A percentile compares a stretch with the other conserved stretches of the same genome.
These are phyloP conservation scores for Zygnema cylindricum DNA, from an alignment of 139 green algal genomes.

Conservation along the genomic window DNA sequence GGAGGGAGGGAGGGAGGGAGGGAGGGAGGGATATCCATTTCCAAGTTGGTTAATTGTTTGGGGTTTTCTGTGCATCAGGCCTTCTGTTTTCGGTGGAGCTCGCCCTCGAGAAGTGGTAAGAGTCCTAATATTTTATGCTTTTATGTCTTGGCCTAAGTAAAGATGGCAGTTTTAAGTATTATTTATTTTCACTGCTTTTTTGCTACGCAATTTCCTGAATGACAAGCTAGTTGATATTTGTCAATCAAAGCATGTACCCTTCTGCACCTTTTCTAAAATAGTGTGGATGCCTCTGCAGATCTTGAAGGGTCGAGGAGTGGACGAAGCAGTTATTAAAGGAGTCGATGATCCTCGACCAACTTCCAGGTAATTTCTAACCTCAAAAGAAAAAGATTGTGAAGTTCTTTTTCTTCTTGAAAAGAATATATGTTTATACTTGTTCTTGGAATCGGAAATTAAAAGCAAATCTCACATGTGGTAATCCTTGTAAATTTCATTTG, in stretches of 20 bases:
- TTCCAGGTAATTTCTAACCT: neutral
- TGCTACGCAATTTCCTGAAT: too few relatives aligned
- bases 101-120: conserved; percentile 7
- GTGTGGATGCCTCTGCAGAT: too few relatives aligned
- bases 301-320: conserved; percentile 3
- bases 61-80: neutral
- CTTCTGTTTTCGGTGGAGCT: neutral
- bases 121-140: neutral
- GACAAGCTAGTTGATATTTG: too few relatives aligned
- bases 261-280: too few relatives aligned
- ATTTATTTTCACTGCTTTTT: too few relatives aligned
- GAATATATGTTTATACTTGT: neutral
- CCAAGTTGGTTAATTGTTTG: too few relatives aligned
- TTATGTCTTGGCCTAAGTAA: too few relatives aligned
- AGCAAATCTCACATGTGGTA: conserved; percentile 1
- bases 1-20: neutral
- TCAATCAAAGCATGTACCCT: too few relatives aligned
- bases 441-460: neutral
- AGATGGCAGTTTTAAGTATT: too few relatives aligned
- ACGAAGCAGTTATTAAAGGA: conserved; percentile 9
- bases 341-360: neutral
- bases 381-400: neutral
- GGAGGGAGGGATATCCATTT: neutral
- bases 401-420: too few relatives aligned
- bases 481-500: neutral